Conservation (phyloP, 257 asterid genomes). For the Buddleja alternifolia region DNA sequence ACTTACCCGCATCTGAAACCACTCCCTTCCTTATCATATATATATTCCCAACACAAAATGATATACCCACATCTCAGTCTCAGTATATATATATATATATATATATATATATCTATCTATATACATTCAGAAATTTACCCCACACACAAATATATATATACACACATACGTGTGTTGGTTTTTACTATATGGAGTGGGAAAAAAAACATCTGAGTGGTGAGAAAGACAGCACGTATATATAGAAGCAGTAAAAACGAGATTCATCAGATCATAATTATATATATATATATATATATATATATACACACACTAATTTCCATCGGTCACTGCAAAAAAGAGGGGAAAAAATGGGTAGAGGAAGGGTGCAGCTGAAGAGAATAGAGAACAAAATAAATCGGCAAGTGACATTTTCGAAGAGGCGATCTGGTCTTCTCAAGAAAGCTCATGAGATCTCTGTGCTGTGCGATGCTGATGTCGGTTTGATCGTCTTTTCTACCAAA, state of each 20-base stretch:
- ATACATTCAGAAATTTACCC: conserved; percentile 22
- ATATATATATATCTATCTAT: background rate
- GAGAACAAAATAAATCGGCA: conserved; percentile 87
- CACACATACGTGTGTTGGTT: background rate
- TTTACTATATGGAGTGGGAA: conserved; percentile 26
- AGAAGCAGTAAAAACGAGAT: conserved; percentile 34
- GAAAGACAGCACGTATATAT: conserved; percentile 38
- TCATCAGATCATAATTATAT: background rate
- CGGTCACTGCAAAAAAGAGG: background rate
- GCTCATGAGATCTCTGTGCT: conserved; percentile 89
- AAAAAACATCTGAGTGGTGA: conserved; percentile 37
- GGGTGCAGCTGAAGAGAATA: conserved; percentile 80
- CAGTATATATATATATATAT: background rate
- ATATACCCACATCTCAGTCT: background rate
- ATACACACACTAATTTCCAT: too few species aligned
- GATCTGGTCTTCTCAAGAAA: conserved; percentile 78
- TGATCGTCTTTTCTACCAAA: conserved; percentile 78
- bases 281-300: background rate
- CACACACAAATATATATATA: background rate
- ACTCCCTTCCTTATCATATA: background rate
- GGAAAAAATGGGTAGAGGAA: conserved; percentile 73
- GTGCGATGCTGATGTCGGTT: conserved; percentile 84
- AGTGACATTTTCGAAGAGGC: conserved; percentile 79
- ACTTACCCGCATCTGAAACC: conserved; percentile 27
- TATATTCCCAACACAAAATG: conserved; percentile 20